A percentile compares a stretch with the other conserved stretches of the same genome.
These are phyloP conservation scores for Phytopythium cucurbitacearum DNA, from an alignment of 352 stramenopile genomes.

Conservation along the genomic window DNA sequence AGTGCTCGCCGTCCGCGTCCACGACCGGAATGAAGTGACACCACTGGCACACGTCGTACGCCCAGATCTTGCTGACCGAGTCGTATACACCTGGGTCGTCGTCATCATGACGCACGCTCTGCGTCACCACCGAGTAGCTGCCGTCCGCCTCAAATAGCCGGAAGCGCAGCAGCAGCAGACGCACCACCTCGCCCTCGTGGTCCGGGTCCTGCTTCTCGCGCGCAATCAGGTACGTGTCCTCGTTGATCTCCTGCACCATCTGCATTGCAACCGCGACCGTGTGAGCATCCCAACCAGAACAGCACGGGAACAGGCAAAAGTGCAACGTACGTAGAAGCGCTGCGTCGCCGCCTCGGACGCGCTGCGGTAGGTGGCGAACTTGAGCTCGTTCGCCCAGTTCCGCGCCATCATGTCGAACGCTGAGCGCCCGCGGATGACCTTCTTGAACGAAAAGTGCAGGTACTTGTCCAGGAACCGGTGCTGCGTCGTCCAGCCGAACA, in stretches of 20 bases:
- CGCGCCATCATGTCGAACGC: constrained; percentile 31
- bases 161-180: constrained; percentile 42
- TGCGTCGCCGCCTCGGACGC: constrained; percentile 25
- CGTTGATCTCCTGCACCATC: constrained; percentile 46
- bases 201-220: constrained; percentile 29
- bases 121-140: constrained; percentile 28
- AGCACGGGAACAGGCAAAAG: not conserved
- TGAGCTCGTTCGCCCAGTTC: constrained; percentile 41
- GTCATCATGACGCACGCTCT: constrained; percentile 21
- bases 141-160: constrained; percentile 33
- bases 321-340: constrained; percentile 20
- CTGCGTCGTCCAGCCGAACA: constrained; percentile 51
- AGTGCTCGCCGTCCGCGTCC: constrained; percentile 26
- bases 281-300: not conserved
- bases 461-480: constrained; percentile 29
- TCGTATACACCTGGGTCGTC: not conserved
- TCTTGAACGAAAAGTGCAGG: constrained; percentile 44
- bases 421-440: constrained; percentile 31
- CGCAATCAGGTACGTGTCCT: constrained; percentile 50
- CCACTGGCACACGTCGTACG: constrained; percentile 32
- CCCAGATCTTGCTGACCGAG: constrained; percentile 19
- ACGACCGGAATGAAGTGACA: constrained; percentile 28
- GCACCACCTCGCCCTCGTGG: constrained; percentile 19
- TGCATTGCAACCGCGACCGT: constrained; percentile 5
- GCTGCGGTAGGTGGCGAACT: constrained; percentile 40